These are phyloP conservation scores for Apiospora marii DNA, from an alignment of 2,329 filamentous ascomycete genomes.

Conservation along the genomic window DNA sequence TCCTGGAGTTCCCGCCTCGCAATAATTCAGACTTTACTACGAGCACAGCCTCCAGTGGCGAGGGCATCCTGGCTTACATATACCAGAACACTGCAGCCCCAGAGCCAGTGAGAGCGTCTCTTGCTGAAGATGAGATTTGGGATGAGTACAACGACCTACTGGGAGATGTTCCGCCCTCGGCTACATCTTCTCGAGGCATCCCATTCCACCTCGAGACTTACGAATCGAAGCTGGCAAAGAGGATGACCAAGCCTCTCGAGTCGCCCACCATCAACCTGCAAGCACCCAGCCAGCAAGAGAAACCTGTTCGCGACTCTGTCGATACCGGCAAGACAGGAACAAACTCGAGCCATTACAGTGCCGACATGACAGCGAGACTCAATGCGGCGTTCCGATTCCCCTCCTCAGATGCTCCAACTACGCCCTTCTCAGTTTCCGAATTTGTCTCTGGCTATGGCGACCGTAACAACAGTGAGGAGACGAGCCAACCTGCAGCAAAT, in stretches of 20 bases:
- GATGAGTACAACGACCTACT: constrained; percentile 92
- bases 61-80: constrained; percentile 65
- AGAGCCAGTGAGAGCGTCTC: constrained; percentile 61
- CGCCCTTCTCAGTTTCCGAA: constrained; percentile 53
- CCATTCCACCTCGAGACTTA: constrained; percentile 65
- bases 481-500: constrained; percentile 27
- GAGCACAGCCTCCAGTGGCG: constrained; percentile 70
- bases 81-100: constrained; percentile 70
- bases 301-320: constrained; percentile 44
- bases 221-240: constrained; percentile 46
- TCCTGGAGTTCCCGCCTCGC: constrained; percentile 75
- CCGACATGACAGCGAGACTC: constrained; percentile 62
- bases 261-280: constrained; percentile 54
- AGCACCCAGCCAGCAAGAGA: constrained; percentile 31
- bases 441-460: constrained; percentile 50
- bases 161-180: constrained; percentile 66
- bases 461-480: constrained; percentile 41
- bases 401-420: constrained; percentile 46
- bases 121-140: constrained; percentile 89
- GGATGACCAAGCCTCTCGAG: constrained; percentile 49
- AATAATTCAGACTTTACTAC: constrained; percentile 73
- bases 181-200: constrained; percentile 63
- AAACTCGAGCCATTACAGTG: constrained; percentile 61
- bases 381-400: constrained; percentile 55
- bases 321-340: constrained; percentile 43